Base-by-base conservation (phyloP, 805 yeast genomes). In the Wickerhamomyces strasburgensis region DNA sequence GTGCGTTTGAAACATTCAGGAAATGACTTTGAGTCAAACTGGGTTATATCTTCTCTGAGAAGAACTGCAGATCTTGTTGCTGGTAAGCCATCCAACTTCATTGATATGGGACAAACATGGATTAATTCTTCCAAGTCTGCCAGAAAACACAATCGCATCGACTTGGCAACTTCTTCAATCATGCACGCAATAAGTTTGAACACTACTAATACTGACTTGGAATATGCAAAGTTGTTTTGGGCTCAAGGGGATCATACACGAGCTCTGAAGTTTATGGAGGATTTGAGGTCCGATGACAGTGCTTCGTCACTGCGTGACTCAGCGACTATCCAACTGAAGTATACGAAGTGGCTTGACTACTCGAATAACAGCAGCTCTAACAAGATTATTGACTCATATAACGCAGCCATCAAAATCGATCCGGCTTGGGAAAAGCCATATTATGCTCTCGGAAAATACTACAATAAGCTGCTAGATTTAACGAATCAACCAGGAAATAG, bases 211-310 rank as follows among this genome's bases (percentile, higher is more conserved):
- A 80, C 84, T 6, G 81, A 80, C 40, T 60, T 83, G 27, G 95
- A 88, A 54, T 81, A 83, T 57, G 81, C 96, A 0, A 79, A 84
- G 39, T 67, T 93, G 7, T 59, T 87, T 27, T 90, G 98, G 97
- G 81, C 78, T 4, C 86, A 84, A 53, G 96, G 95, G 1, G 94
- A 87, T 44, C 85, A 77, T 42, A 73, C 88, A 17, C 81, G 87
- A 47, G 98, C 98, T 0, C 68, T 90, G 30, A 78, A 82, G 35
- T 66, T 76, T 6, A 62, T 85, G 26, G 70, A 70, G 7, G 67
- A 70, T 13, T 57, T 75, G 33, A 47, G 46, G 23, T 33, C 43
- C 4, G 24, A 39, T 7, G 38, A 50, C 30, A 41, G 38, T 6
- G 30, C 35, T 6, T 29, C 52, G 11, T 42, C 48, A 3, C 34